A percentile compares a stretch with the other conserved stretches of the same genome.
phyloP scores from a whole-genome alignment of 495 filamentous ascomycete genomes.

The Neurospora cerealis region DNA sequence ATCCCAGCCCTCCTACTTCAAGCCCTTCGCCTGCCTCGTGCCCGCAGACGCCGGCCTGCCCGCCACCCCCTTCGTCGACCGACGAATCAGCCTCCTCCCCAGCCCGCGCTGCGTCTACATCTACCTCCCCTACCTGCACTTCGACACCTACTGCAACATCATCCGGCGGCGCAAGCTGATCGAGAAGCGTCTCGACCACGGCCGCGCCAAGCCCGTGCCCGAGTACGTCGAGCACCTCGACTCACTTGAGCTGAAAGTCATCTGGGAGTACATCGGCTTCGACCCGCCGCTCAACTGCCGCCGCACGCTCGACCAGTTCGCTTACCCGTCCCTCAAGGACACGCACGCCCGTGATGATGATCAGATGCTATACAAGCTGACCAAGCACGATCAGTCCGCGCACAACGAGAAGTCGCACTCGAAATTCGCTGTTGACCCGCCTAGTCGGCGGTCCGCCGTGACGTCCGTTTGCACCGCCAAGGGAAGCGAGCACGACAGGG shows the following conservation, averaged over 20 bases:
- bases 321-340: conserved; percentile 52
- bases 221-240: conserved; percentile 38
- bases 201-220: conserved; percentile 48
- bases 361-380: conserved; percentile 63
- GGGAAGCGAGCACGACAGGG: neutral
- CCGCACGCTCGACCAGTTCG: conserved; percentile 57
- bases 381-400: conserved; percentile 27
- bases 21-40: conserved; percentile 34
- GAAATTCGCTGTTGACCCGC: neutral
- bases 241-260: conserved; percentile 48
- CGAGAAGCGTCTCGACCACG: conserved; percentile 42
- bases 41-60: conserved; percentile 25
- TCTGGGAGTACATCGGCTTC: conserved; percentile 56
- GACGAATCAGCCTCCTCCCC: conserved; percentile 1
- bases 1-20: conserved; percentile 36
- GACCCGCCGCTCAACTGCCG: conserved; percentile 56
- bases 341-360: conserved; percentile 55
- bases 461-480: neutral
- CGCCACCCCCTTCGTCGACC: neutral
- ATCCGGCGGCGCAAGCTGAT: conserved; percentile 51
- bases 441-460: neutral
- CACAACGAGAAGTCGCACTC: neutral
- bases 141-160: conserved; percentile 53
- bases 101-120: conserved; percentile 33
- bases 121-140: conserved; percentile 51